Base-by-base conservation (phyloP, 768 basidiomycete genomes). In the Cyclocybe cylindracea region DNA sequence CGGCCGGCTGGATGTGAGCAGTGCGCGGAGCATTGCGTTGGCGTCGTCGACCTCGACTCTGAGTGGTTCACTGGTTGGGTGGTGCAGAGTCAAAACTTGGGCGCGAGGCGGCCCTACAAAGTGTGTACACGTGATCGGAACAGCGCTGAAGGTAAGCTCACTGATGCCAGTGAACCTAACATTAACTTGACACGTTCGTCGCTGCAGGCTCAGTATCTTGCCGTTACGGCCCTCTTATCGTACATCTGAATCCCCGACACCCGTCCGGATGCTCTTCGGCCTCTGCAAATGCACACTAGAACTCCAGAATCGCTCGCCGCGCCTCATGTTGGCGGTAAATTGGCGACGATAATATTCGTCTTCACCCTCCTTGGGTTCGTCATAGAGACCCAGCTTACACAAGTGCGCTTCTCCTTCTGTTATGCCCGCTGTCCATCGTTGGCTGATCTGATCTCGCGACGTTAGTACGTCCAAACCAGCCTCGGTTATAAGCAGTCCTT, bases 401-500 rank as follows among this genome's bases (percentile, higher is more conserved):
- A 92, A 76, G 91, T 91, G 58, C 31, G 73, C 58, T 10, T 36
- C 4, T n/a, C 9, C 42, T 18, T 19, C 41, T 31, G 24, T 24
- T 42, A n/a, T 13, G 16, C 43, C n/a, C 31, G 16, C n/a, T 24
- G 19, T 11, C 32, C 36, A 47, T 46, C 36, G 50, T 40, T 49
- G 39, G 53, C 45, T 52, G 34, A 58, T 53, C 42, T 16, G 44
- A 45, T 50, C 29, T 16, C 3, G 47, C 8, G 11, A 24, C 39
- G 16, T 16, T 45, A 94, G 91, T 87, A 93, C 70, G 83, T 96
- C 10, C 90, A 94, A 67, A 83, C 83, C 1, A 79, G 77, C 1
- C 71, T 92, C 31, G 82, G 76, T 33, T 99, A 90, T 71, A 78
- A 85, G 46, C 91, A 97, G 53, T 91, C 96, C 0, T 96, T 85